Evolutionary conservation across 2,329 filamentous ascomycete genomes (phyloP), one percentile per base, ranked within the genome.

Genomic region (Thielaviopsis populi): DNA sequence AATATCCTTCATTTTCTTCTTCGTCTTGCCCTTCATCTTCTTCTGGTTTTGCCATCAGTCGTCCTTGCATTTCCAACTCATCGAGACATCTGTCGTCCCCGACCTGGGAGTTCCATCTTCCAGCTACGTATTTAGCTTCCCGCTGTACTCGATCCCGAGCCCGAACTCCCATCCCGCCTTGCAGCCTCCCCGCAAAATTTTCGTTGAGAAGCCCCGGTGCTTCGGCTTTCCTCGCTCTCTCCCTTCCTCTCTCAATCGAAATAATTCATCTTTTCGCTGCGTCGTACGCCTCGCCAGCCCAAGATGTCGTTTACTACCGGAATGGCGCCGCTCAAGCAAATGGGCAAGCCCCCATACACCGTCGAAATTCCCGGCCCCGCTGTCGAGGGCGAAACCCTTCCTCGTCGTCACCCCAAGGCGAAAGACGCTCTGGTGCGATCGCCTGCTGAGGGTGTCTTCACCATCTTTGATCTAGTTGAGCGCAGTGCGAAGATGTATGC

Each of bases 321-420:
- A 68, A 72, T 77, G 33, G 75, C 79, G 71, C 81, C 81, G 67
- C 72, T 83, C 67, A 75, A 78, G 70, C 81, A 82, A 74, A 77
- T 81, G 70, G 85, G 87, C 75, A 83, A 84, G 73, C 81, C 84
- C 41, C 89, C 89, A 15, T 92, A 86, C 77, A 86, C 86, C 64
- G 77, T 91, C 70, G 88, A 94, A 70, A 83, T 81, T 11, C 77
- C 87, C 17, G 87, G 85, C 70, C 83, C 78, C 68, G 75, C 84
- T 71, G 80, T 87, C 67, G 79, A 86, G 5, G 90, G 90, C 76
- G 90, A 96, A 78, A 92, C 91, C 60, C 85, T 90, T 68, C 90
- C 91, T 46, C 86, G 89, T 69, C 83, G 90, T 66, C 85, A 95
- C 73, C 79, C 83, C 63, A 78, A 79, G 66, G 83, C 86, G 67